phyloP scores from a whole-genome alignment of 345 rosid genomes.

The Cardiospermum halicacabum region DNA sequence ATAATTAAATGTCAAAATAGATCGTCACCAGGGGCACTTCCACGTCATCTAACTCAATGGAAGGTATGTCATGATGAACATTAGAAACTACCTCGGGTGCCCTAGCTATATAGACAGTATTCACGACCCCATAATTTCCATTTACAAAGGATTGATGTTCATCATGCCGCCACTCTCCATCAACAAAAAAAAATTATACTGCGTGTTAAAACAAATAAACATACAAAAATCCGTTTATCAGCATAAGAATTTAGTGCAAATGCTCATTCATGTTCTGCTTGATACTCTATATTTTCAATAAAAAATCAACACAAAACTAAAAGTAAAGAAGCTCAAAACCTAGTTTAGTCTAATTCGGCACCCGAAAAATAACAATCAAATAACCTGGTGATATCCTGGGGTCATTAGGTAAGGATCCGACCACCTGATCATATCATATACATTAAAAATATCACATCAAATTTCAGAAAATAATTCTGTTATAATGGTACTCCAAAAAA shows the following conservation, averaged over 20 bases:
- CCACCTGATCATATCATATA: slow-evolving; percentile 69
- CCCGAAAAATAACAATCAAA: slow-evolving; percentile 1
- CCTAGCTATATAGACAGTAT: slow-evolving; percentile 49
- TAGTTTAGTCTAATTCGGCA: slow-evolving; percentile 3
- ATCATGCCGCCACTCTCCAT: slow-evolving; percentile 93
- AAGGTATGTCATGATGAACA: slow-evolving; percentile 33
- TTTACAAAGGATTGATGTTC: slow-evolving; percentile 56
- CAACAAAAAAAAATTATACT: slow-evolving; percentile 93
- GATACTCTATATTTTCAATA: neutral
- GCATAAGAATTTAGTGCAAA: neutral
- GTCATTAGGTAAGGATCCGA: slow-evolving; percentile 62
- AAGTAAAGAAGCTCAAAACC: neutral
- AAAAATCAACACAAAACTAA: neutral
- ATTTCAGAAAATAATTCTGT: slow-evolving; percentile 10
- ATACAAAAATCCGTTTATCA: slow-evolving; percentile 18
- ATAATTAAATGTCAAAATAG: neutral
- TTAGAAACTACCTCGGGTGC: slow-evolving; percentile 41
- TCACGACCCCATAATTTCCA: slow-evolving; percentile 63
- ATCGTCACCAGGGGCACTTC: slow-evolving; percentile 42
- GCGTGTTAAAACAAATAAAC: slow-evolving; percentile 26
- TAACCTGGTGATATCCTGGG: slow-evolving; percentile 82
- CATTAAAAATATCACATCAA: slow-evolving; percentile 10
- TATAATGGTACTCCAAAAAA: neutral
- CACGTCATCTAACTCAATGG: slow-evolving; percentile 83
- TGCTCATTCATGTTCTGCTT: neutral